A percentile compares a stretch with the other conserved stretches of the same genome.
phyloP scores from a whole-genome alignment of 768 basidiomycete species.

The Boletus subcaerulescens region DNA sequence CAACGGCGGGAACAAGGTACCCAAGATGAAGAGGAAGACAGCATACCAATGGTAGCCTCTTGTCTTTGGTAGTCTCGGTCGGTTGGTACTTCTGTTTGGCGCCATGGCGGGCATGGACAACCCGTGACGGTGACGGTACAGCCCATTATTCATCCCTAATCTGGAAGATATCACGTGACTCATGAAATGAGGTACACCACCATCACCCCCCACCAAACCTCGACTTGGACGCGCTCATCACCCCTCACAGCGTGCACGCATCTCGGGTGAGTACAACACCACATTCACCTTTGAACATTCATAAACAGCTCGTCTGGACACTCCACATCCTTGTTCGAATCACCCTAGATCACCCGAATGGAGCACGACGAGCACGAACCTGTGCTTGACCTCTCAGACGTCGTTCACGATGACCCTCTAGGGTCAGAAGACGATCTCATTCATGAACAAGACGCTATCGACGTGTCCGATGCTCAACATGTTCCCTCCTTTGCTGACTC shows the following conservation, averaged over 20 bases:
- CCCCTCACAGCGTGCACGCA: constrained; percentile 17
- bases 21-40: constrained; percentile 78
- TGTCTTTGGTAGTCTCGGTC: constrained; percentile 54
- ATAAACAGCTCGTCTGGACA: too few species aligned
- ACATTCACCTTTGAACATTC: not conserved
- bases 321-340: not conserved
- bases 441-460: constrained; percentile 27
- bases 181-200: constrained; percentile 27
- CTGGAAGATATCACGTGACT: constrained; percentile 21
- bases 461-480: constrained; percentile 32
- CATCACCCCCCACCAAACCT: constrained; percentile 6
- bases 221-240: constrained; percentile 22
- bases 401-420: constrained; percentile 77
- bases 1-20: constrained; percentile 88
- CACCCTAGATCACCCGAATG: constrained; percentile 29
- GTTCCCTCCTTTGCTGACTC: constrained; percentile 27
- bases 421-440: constrained; percentile 50
- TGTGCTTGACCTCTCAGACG: constrained; percentile 75
- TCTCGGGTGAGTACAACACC: constrained; percentile 12
- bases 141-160: too few species aligned
- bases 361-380: constrained; percentile 57
- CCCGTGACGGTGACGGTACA: too few species aligned
- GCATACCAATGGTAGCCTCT: constrained; percentile 78
- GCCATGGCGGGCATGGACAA: constrained; percentile 25
- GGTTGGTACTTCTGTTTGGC: constrained; percentile 41